These are phyloP conservation scores for Paspalum notatum DNA, from an alignment of 176 grass and related monocot genomes.

Conservation along the genomic window DNA sequence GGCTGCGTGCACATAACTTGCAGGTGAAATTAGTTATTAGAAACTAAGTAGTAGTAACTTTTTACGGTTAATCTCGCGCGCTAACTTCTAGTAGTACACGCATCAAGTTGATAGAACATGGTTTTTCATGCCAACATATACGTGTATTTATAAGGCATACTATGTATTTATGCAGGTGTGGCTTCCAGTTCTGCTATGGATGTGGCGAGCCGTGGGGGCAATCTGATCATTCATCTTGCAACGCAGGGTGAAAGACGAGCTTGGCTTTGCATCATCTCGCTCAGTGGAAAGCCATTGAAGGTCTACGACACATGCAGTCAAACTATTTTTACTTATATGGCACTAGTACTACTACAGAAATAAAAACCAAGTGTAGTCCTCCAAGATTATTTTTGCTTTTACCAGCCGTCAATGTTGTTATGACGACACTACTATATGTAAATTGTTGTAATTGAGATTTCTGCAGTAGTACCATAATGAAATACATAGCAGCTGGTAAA, in stretches of 20 bases:
- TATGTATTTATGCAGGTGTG: constrained; percentile 48
- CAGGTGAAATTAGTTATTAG: constrained; percentile 16
- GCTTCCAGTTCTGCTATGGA: constrained; percentile 50
- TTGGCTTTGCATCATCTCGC: background rate
- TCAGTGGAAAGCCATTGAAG: background rate
- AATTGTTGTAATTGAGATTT: constrained; percentile 1
- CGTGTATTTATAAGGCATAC: background rate
- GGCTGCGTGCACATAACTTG: constrained; percentile 52
- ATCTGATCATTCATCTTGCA: background rate
- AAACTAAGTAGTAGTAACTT: too few relatives aligned
- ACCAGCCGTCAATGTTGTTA: background rate
- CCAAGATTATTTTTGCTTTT: background rate
- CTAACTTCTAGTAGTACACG: background rate
- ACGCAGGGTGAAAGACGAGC: background rate
- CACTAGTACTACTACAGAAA: background rate
- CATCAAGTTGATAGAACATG: background rate
- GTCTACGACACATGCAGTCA: background rate
- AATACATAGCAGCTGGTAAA: constrained; percentile 1
- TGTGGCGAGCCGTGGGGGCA: constrained; percentile 28
- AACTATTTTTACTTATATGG: background rate
- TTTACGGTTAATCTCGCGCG: background rate
- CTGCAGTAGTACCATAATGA: background rate
- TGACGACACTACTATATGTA: background rate
- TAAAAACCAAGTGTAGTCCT: background rate
- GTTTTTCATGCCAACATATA: background rate